Conservation (phyloP, 768 basidiomycete species). For the Lactarius deliciosus region DNA sequence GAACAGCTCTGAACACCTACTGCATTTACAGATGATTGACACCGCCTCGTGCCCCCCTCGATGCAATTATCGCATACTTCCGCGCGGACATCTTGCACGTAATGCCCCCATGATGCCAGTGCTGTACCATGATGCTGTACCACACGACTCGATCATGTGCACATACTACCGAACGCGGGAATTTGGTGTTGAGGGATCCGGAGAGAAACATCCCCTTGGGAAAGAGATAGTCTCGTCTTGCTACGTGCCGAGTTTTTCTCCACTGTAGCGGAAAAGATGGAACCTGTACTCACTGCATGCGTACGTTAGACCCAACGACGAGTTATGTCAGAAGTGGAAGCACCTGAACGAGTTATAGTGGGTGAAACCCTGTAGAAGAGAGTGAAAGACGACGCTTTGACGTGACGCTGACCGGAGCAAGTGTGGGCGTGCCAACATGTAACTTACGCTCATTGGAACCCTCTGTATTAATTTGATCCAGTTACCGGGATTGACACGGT, state of each 20-base stretch:
- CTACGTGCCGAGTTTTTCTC: slow-evolving; percentile 54
- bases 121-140: no score
- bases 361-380: slow-evolving; percentile 83
- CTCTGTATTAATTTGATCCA: no score
- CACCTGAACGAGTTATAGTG: slow-evolving; percentile 58
- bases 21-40: no score
- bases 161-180: no score
- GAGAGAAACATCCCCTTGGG: slow-evolving; percentile 49
- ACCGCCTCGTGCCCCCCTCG: no score
- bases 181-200: slow-evolving; percentile 8
- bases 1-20: no score
- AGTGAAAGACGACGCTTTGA: slow-evolving; percentile 57
- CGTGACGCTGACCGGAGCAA: slow-evolving; percentile 80
- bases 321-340: slow-evolving; percentile 49
- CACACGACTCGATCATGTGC: no score
- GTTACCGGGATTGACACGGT: no score
- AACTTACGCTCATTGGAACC: no score
- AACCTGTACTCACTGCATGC: not conserved
- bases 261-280: slow-evolving; percentile 39
- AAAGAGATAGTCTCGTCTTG: slow-evolving; percentile 62
- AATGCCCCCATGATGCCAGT: no score
- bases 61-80: slow-evolving; percentile 35
- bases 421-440: slow-evolving; percentile 42
- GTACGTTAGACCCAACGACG: no score
- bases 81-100: no score